Evolutionary conservation across 257 asterid genomes (phyloP).

Genomic region (Gardenia jasminoides): DNA sequence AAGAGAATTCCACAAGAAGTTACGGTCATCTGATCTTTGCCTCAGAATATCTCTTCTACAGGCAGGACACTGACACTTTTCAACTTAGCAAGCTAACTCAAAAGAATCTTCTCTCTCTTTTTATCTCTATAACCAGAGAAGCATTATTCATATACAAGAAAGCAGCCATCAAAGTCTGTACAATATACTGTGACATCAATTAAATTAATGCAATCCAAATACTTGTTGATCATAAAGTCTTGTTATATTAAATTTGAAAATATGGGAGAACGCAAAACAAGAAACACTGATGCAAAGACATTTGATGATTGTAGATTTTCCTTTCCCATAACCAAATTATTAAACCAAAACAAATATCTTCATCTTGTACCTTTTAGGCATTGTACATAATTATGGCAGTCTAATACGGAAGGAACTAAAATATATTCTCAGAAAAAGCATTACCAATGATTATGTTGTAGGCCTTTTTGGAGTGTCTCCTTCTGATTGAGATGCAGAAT

Average conservation of each 20-base stretch:
- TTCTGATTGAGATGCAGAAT: conserved; percentile 36
- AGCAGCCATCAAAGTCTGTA: conserved; percentile 1
- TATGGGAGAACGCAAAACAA: not conserved
- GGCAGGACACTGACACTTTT: not conserved
- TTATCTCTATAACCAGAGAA: not conserved
- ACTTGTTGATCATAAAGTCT: not conserved
- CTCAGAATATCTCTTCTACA: not conserved
- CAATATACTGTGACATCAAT: not conserved
- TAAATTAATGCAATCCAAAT: not conserved
- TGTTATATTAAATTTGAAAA: not conserved
- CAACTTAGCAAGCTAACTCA: not conserved
- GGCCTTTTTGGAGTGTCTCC: conserved; percentile 35
- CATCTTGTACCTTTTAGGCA: not conserved
- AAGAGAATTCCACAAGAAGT: not conserved
- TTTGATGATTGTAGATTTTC: not conserved
- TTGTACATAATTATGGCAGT: not conserved
- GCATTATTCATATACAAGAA: not conserved
- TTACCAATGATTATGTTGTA: conserved; percentile 4
- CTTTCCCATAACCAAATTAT: not conserved
- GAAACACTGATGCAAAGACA: not conserved
- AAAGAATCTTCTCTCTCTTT: not conserved
- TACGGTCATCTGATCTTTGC: not conserved
- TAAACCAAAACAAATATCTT: not conserved
- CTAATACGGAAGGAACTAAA: not conserved
- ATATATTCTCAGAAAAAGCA: conserved; percentile 3